These are phyloP conservation scores for Wickerhamiella sorbophila DNA, from an alignment of 805 yeast genomes.

Conservation along the genomic window DNA sequence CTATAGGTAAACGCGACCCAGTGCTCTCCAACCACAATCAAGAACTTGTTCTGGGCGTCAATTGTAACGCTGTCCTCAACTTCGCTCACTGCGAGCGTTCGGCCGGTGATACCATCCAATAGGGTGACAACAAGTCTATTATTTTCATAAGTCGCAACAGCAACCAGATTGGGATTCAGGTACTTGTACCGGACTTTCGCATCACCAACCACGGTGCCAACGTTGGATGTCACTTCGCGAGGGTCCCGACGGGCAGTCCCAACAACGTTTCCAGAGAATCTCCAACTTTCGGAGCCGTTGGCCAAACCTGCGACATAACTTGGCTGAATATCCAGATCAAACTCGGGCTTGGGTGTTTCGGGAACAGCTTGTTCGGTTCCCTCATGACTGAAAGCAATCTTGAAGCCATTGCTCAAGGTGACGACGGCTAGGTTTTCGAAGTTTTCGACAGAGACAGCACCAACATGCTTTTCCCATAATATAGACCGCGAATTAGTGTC, in stretches of 20 bases:
- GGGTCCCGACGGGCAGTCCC: conserved; percentile 30
- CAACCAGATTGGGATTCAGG: conserved; percentile 52
- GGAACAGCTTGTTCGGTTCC: background rate
- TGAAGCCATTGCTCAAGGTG: conserved; percentile 5
- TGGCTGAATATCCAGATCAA: background rate
- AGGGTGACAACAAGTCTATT: conserved; percentile 34
- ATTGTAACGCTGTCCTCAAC: conserved; percentile 31
- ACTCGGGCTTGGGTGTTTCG: background rate
- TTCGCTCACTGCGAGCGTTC: conserved; percentile 32
- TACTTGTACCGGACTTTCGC: conserved; percentile 72
- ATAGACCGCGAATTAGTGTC: conserved; percentile 13
- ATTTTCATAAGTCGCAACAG: conserved; percentile 33
- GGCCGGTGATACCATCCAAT: conserved; percentile 59
- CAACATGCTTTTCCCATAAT: background rate
- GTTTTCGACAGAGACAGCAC: conserved; percentile 3
- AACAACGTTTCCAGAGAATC: conserved; percentile 22
- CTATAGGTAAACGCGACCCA: conserved; percentile 63
- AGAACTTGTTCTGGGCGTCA: conserved; percentile 31
- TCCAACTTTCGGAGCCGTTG: background rate
- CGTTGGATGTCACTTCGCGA: conserved; percentile 34
- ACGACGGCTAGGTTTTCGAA: conserved; percentile 13
- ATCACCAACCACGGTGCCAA: conserved; percentile 57
- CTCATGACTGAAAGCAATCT: background rate
- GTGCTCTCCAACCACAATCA: conserved; percentile 60
- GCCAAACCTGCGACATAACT: background rate